A percentile compares a stretch with the other conserved stretches of the same genome.
These are phyloP conservation scores for Diaporthe amygdali DNA, from an alignment of 2,329 filamentous ascomycete genomes.

Conservation along the genomic window DNA sequence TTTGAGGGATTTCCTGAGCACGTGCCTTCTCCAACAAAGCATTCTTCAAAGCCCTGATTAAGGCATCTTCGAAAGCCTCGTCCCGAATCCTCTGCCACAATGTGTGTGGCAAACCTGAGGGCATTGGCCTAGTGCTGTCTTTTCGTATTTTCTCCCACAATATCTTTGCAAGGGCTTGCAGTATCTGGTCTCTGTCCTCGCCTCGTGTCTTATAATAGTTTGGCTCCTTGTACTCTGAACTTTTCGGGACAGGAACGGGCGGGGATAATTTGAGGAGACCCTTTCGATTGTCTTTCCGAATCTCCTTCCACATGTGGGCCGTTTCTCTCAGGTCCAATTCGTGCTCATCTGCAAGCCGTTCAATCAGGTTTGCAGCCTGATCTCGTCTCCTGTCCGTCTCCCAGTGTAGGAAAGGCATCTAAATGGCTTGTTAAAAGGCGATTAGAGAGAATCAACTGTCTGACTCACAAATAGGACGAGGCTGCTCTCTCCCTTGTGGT, in stretches of 20 bases:
- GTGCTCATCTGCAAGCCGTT: conserved; percentile 24
- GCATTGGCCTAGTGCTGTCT: neutral
- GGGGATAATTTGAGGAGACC: conserved; percentile 17
- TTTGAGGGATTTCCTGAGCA: neutral
- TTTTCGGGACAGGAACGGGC: neutral
- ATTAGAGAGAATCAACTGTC: neutral
- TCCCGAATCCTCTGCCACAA: conserved; percentile 17
- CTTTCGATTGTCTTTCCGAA: neutral
- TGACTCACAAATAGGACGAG: conserved; percentile 37
- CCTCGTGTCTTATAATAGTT: conserved; percentile 13
- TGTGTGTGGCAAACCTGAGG: neutral
- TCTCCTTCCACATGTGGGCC: conserved; percentile 5
- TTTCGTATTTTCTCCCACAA: conserved; percentile 3
- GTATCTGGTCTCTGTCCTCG: neutral
- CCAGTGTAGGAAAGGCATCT: conserved; percentile 50
- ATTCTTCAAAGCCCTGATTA: neutral
- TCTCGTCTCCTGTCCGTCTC: conserved; percentile 41
- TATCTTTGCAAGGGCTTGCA: neutral
- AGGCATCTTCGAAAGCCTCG: neutral
- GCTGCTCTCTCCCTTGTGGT: conserved; percentile 20
- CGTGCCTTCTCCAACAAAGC: neutral
- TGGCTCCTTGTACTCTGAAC: neutral
- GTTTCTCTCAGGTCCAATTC: neutral
- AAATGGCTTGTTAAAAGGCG: too few relatives aligned
- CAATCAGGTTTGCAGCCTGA: conserved; percentile 35